Evolutionary conservation across 2,329 filamentous ascomycete species (phyloP), one percentile per base, ranked within the genome.

Genomic region (Rutstroemia sp.): DNA sequence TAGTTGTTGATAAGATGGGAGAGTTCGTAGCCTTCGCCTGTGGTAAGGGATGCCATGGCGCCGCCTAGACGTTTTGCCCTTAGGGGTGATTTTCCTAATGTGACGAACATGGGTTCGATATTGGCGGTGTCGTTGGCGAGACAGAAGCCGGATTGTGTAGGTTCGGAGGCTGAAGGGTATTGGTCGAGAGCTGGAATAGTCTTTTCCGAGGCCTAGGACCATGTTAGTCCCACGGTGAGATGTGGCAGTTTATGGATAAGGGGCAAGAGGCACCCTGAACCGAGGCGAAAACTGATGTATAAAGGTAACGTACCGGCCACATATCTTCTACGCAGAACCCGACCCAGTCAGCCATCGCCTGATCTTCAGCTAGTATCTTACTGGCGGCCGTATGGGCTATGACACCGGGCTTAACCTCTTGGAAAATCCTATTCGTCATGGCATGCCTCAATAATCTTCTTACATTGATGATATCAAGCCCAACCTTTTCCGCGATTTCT

Each of bases 301-400:
- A 46, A 6, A 14, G 19, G 14, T 23, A 27, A 59, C 55, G 56
- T 54, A 66, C 65, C 2, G 62, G 63, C 60, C 59, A 80, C 54
- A 79, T 71, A 59, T 82, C 79, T 54, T 82, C 78, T 5, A 73
- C 68, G 61, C 80, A 80, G 67, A 80, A 79, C 16, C 76, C 75
- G 4, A 82, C 71, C 78, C 80, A 83, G 59, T 77, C 77, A 52
- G 75, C 72, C 56, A 83, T 73, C 23, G 69, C 65, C 2, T 65
- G 60, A 62, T 82, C 76, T 54, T 77, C 72, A 12, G 75, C 76
- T 0, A 85, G 72, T 2, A 77, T 66, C 4, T 73, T 74, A 1
- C 80, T 83, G 1, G 75, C 73, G 1, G 78, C 76, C 2, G 79
- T 82, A 65, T 85, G 82, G 8, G 75, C 76, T 58, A 85, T 75